Evolutionary conservation across 176 grass and related monocot genomes (phyloP).

Genomic region (Tillandsia fasciculata): DNA sequence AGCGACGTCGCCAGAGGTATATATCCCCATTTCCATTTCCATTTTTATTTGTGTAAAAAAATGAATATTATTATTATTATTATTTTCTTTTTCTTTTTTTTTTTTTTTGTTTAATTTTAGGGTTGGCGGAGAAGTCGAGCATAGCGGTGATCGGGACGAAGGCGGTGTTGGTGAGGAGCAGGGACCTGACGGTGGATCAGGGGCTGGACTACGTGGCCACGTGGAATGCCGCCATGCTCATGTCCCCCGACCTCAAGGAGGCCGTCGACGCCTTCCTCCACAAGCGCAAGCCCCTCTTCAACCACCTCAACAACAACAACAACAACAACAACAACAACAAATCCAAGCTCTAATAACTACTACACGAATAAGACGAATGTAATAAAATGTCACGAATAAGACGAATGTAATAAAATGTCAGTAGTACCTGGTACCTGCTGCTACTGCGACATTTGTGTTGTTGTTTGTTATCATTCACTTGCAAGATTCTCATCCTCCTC

Average conservation of each 20-base stretch:
- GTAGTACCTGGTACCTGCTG: no score
- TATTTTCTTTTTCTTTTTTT: background rate
- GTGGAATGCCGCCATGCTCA: conserved; percentile 73
- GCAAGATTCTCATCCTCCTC: no score
- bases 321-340: no score
- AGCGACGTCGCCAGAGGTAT: conserved; percentile 43
- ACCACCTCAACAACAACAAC: no score
- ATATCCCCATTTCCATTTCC: background rate
- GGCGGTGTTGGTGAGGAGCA: conserved; percentile 63
- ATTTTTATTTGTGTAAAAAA: no score
- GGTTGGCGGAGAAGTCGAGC: conserved; percentile 63
- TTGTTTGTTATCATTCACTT: no score
- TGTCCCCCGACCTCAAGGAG: conserved; percentile 72
- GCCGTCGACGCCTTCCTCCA: conserved; percentile 49
- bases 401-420: background rate
- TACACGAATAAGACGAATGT: background rate
- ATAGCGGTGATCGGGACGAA: conserved; percentile 80
- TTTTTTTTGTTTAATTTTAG: conserved; percentile 26
- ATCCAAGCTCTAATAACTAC: conserved; percentile 49
- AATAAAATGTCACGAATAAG: background rate
- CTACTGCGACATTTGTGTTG: no score
- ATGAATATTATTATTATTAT: no score
- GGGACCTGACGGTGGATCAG: conserved; percentile 76
- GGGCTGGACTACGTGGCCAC: conserved; percentile 76
- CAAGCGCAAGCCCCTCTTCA: conserved; percentile 69